Evolutionary conservation across 257 asterid species (phyloP), one percentile per base, ranked within the genome.

Genomic region (Haberlea rhodopensis): DNA sequence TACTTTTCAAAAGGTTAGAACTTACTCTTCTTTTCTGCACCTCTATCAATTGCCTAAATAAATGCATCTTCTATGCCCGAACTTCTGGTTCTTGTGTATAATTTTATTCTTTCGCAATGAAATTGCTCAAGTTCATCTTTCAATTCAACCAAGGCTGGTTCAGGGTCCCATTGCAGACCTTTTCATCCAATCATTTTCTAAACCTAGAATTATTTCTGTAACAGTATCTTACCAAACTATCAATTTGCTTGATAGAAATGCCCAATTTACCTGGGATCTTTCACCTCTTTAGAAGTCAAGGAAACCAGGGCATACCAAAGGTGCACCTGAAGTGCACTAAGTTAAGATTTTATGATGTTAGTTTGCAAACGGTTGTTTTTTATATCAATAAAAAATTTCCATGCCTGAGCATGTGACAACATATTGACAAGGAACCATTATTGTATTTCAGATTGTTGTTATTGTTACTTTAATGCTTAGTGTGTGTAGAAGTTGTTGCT

Each of bases 1-100:
- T 83, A 54, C 91, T 85, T 75, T 78, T 73, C 95, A 87, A 60
- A 94, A 94, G 95, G 99, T 90, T 67, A 71, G 71, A 22, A 45
- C 49, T 49, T 68, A 57, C 28, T 56, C 61, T 40, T 79, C 65
- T 69, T 57, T 49, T 64, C 66, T 67, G 49, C 23, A 19, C 8
- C 15, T 66, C 13, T 45, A 60, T 37, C 53, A 26, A 57, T 29
- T 24, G 24, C 46, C 27, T 32, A 27, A 22, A 45, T 20, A 62
- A 51, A 32, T 53, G 22, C 55, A 53, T n/a, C n/a, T 9, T 46
- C 54, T 49, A 10, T 22, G 56, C 31, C 26, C 32, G 25, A 16
- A 5, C n/a, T 61, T 77, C 60, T 60, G 52, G 24, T 18, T 65
- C 46, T 60, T 32, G 27, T 65, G 48, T 11, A 2, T 13, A 32